Base-by-base conservation (phyloP, 2,329 filamentous ascomycete genomes). In the Neofusicoccum parvum region DNA sequence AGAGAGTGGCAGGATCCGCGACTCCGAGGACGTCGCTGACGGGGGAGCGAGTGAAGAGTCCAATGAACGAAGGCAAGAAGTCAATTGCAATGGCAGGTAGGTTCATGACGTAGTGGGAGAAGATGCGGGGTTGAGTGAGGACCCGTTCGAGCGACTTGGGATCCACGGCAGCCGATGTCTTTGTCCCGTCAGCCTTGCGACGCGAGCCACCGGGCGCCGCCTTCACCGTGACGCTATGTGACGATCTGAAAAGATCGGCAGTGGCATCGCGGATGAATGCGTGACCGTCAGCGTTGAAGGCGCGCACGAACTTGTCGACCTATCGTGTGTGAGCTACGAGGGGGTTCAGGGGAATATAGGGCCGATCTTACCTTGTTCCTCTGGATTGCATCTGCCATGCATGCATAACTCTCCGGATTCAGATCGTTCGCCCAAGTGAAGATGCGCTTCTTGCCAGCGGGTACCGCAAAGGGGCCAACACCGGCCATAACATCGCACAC, bases 71-170 rank as follows among this genome's bases (percentile, higher is more conserved):
- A 36, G 87, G 82, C 72, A 97, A 84, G 75, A 99, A 99, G 66
- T 91, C 89, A 67, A 95, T 89, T 0, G 95, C 94, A 0, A 88
- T 91, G 1, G 94, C 95, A 0, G 95, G 95, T 15, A 99, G 89
- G 79, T 99, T 99, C 92, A 99, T 97, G 70, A 98, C 91, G 76
- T 94, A 99, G 81, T 98, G 95, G n/a, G 88, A 86, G 75, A 98
- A 92, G 43, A 89, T 89, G 2, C 85, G 84, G 2, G 94, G 94
- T 51, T 93, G 83, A 11, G 71, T 64, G 17, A 83, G 66, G 0
- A 73, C 56, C 56, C 56, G 56, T 60, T 60, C 41, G 34, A 60
- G 56, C 41, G 56, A 60, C 12, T 48, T 48, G 43, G 56, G 79
- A 66, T 78, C 76, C 39, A 80, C 62, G 51, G 79, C 72, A 32